Base-by-base conservation (phyloP, 208 protist species). In the Blechomonas ayalai region DNA sequence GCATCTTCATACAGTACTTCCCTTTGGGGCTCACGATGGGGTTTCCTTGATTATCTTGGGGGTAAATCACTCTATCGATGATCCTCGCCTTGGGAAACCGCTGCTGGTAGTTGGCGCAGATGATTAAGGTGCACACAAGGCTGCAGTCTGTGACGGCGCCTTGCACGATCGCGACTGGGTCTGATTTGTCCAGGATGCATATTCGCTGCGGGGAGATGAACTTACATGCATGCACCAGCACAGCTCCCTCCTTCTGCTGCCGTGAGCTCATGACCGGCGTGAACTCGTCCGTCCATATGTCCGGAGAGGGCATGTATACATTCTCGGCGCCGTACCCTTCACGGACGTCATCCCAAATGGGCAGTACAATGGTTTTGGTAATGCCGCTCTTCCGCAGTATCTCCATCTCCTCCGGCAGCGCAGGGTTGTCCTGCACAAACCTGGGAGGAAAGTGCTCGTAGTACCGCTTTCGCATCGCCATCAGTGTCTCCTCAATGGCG, bases 1-100 rank as follows among this genome's bases (percentile, higher is more conserved):
- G 67, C 79, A 95, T 88, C 58, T 92, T 92, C 4, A 95, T 73
- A 53, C 69, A 81, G 54, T 95, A 93, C 55, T 89, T 89, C 13
- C 89, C 89, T 52, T 80, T 86, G 0, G 79, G 75, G 57, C 85
- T 92, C 13, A 90, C 31, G 8, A 95, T 60, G 9, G 84, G 82
- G 36, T 70, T 70, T 2, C 85, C 67, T 12, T 83, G 59, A 13
- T 37, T 36, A 54, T 88, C 82, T 37, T 93, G 89, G 9, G 89
- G 89, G 57, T 79, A 95, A 41, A 95, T 93, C 32, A 88, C 81
- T 39, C 73, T 76, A 52, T 63, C 77, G 53, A 95, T 92, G 33
- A 92, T 78, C 51, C 81, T 82, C 20, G 58, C 70, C 19, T 87
- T 80, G 4, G 79, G 82, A 49, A 84, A 92, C 25, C 82, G 67